Conservation (phyloP, 1,284 basidiomycete genomes). For the Austroboletus sp. region DNA sequence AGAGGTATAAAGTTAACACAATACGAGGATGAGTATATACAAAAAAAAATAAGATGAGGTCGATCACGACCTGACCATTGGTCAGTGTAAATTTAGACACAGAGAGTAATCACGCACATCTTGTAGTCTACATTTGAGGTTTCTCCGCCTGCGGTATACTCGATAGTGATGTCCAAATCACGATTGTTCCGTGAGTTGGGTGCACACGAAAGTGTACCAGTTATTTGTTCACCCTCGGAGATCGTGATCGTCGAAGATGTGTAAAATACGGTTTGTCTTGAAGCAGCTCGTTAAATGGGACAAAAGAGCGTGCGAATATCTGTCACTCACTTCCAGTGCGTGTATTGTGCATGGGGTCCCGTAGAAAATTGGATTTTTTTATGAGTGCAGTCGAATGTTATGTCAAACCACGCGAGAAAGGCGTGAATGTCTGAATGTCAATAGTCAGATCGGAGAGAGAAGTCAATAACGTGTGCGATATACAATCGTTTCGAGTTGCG, state of each 20-base stretch:
- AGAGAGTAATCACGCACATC: constrained; percentile 58
- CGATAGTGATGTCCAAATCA: constrained; percentile 83
- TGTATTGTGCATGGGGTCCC: constrained; percentile 93
- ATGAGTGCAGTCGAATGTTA: constrained; percentile 92
- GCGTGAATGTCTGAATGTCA: constrained; percentile 77
- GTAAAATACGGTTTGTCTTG: constrained; percentile 92
- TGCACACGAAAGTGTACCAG: constrained; percentile 66
- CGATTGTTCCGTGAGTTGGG: constrained; percentile 89
- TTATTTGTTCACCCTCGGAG: constrained; percentile 64
- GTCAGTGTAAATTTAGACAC: constrained; percentile 46
- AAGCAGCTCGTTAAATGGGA: constrained; percentile 2
- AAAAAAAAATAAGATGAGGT: not conserved
- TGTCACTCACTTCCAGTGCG: constrained; percentile 86
- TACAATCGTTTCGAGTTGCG: constrained; percentile 89
- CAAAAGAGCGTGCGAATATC: not conserved
- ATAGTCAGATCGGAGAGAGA: not conserved
- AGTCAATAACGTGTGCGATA: constrained; percentile 27
- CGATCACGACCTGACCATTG: constrained; percentile 63
- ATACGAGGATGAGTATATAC: not conserved
- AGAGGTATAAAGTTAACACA: constrained; percentile 10
- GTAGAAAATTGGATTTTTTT: constrained; percentile 94
- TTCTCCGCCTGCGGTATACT: constrained; percentile 49
- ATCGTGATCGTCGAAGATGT: constrained; percentile 71
- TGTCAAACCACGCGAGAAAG: constrained; percentile 99
- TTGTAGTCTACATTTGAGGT: constrained; percentile 57